Conservation (phyloP, 2,329 filamentous ascomycete species). For the Penicillium sp. region DNA sequence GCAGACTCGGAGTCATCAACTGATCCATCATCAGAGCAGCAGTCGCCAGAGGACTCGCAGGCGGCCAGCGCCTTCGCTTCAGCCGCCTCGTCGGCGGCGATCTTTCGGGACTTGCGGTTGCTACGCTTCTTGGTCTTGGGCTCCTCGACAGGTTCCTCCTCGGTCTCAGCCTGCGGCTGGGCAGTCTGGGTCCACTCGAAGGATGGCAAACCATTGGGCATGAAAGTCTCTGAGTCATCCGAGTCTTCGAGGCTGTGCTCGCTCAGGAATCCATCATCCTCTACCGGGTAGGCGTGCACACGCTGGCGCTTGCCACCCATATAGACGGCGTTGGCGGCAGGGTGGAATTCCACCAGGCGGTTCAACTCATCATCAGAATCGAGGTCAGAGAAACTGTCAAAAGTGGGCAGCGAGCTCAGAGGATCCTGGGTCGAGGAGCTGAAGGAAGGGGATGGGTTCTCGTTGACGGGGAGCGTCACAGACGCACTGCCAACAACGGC, state of each 20-base stretch:
- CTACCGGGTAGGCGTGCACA: constrained; percentile 66
- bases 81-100: constrained; percentile 46
- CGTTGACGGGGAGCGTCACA: constrained; percentile 37
- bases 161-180: constrained; percentile 42
- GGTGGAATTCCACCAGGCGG: constrained; percentile 67
- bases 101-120: constrained; percentile 43
- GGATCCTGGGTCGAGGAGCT: constrained; percentile 47
- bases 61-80: constrained; percentile 37
- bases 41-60: constrained; percentile 15
- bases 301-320: constrained; percentile 68
- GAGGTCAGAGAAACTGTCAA: constrained; percentile 84
- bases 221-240: constrained; percentile 64
- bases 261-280: constrained; percentile 74
- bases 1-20: constrained; percentile 40
- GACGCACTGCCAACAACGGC: constrained; percentile 36
- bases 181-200: constrained; percentile 49
- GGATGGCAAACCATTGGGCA: constrained; percentile 61
- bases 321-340: constrained; percentile 58
- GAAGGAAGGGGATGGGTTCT: constrained; percentile 39
- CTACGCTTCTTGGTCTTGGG: constrained; percentile 51
- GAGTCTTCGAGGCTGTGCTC: constrained; percentile 74
- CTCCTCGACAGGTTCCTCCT: constrained; percentile 35
- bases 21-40: constrained; percentile 44
- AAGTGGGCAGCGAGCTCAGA: constrained; percentile 64
- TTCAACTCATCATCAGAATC: constrained; percentile 89